Percentiles rank a stretch among this genome's conserved stretches.
These are phyloP conservation scores for Elaeis guineensis DNA, from an alignment of 176 grass and related monocot species.

Conservation along the genomic window DNA sequence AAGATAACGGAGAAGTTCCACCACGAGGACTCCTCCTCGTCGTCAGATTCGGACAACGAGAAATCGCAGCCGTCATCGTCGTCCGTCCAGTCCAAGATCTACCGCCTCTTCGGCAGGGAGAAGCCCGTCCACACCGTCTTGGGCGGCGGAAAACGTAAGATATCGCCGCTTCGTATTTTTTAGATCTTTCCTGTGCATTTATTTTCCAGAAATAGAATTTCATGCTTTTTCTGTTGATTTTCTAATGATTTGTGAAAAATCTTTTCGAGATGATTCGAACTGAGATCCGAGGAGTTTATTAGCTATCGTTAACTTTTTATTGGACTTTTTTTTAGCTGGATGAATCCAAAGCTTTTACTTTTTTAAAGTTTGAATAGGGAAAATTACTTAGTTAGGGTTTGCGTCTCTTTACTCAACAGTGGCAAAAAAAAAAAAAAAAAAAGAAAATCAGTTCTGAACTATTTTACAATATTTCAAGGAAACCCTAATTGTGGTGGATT, in stretches of 20 bases:
- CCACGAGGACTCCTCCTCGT: slow-evolving; percentile 44
- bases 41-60: slow-evolving; percentile 65
- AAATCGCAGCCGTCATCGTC: slow-evolving; percentile 33
- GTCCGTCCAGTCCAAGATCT: slow-evolving; percentile 28
- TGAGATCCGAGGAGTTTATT: neutral
- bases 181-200: neutral
- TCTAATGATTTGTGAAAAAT: neutral
- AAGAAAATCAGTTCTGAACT: no score
- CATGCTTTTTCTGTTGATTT: neutral
- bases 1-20: slow-evolving; percentile 63
- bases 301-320: no score
- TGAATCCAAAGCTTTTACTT: no score
- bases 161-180: neutral
- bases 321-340: no score
- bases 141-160: slow-evolving; percentile 38
- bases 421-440: no score
- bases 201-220: no score
- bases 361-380: no score
- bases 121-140: slow-evolving; percentile 26
- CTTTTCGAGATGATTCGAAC: neutral
- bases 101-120: slow-evolving; percentile 33
- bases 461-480: no score
- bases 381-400: no score
- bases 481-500: no score
- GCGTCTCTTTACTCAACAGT: no score